A percentile compares a stretch with the other conserved stretches of the same genome.
phyloP scores from a whole-genome alignment of 495 filamentous ascomycete species.

The Penicillium riverlandense region DNA sequence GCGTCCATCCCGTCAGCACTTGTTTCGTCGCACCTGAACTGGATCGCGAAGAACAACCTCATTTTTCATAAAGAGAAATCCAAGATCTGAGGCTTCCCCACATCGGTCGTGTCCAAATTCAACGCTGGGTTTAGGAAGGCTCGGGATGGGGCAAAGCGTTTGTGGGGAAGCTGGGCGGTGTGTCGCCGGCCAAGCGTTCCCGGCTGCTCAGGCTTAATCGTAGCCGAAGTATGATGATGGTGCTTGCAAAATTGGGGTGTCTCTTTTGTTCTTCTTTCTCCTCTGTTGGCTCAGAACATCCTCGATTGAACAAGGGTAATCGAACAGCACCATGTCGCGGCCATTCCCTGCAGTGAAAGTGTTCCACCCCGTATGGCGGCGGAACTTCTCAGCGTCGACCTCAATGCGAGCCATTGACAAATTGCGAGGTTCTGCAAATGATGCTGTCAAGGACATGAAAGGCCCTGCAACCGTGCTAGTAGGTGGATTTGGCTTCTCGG shows the following conservation, averaged over 20 bases:
- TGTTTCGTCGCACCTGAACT: too few relatives aligned
- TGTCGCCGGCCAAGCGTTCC: too few relatives aligned
- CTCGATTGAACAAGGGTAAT: conserved; percentile 5
- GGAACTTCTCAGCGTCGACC: conserved; percentile 57
- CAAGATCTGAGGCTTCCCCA: too few relatives aligned
- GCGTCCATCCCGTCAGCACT: too few relatives aligned
- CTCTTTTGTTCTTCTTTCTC: conserved; percentile 4
- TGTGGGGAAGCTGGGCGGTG: too few relatives aligned
- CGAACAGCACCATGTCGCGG: conserved; percentile 22
- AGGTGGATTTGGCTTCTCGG: conserved; percentile 80
- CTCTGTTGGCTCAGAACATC: conserved; percentile 11
- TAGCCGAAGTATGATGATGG: too few relatives aligned
- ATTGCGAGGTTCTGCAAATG: conserved; percentile 60
- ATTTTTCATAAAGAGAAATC: too few relatives aligned
- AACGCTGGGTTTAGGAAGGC: too few relatives aligned
- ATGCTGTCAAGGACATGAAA: conserved; percentile 69
- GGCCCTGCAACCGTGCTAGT: conserved; percentile 62
- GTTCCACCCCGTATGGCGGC: conserved; percentile 36
- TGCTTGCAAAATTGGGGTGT: not conserved
- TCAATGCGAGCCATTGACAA: conserved; percentile 67
- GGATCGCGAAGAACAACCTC: too few relatives aligned
- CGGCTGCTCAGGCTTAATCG: too few relatives aligned
- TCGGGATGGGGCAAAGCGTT: too few relatives aligned
- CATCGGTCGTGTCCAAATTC: too few relatives aligned
- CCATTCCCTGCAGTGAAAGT: conserved; percentile 23